phyloP scores from a whole-genome alignment of 192 early-diverging fungal species.

The Backusella circina region DNA sequence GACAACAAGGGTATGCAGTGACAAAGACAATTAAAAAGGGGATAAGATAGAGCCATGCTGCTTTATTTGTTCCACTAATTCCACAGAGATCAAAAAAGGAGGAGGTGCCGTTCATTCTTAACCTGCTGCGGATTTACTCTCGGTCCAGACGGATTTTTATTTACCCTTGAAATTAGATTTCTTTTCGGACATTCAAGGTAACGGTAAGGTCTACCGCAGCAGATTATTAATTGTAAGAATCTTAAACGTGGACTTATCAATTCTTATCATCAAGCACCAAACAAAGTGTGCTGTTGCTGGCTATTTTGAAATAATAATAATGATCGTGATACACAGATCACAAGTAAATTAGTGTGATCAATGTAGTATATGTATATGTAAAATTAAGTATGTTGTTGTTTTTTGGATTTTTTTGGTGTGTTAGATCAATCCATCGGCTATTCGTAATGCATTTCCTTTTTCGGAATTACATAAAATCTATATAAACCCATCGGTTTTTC shows the following conservation, averaged over 20 bases:
- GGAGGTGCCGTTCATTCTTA: background rate
- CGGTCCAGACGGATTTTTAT: constrained; percentile 5
- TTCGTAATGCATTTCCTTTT: background rate
- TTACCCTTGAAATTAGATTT: background rate
- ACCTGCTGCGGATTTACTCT: constrained; percentile 8
- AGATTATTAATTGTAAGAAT: background rate
- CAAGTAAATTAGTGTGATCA: background rate
- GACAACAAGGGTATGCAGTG: background rate
- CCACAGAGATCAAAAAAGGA: background rate
- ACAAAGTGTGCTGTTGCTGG: background rate
- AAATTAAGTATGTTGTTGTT: background rate
- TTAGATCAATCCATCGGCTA: background rate
- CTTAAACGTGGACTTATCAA: background rate
- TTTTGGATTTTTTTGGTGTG: background rate
- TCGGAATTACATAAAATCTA: background rate
- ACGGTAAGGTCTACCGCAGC: background rate
- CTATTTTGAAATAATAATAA: background rate
- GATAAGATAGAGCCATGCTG: background rate
- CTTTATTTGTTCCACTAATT: background rate
- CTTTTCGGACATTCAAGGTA: constrained; percentile 4
- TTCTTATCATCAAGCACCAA: background rate
- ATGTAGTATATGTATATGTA: background rate
- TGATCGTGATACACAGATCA: background rate
- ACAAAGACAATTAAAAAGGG: background rate
- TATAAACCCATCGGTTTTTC: background rate